A percentile compares a stretch with the other conserved stretches of the same genome.
Evolutionary conservation across 2,329 filamentous ascomycete species (phyloP).

Genomic region (Pseudohalonectria lignicola): DNA sequence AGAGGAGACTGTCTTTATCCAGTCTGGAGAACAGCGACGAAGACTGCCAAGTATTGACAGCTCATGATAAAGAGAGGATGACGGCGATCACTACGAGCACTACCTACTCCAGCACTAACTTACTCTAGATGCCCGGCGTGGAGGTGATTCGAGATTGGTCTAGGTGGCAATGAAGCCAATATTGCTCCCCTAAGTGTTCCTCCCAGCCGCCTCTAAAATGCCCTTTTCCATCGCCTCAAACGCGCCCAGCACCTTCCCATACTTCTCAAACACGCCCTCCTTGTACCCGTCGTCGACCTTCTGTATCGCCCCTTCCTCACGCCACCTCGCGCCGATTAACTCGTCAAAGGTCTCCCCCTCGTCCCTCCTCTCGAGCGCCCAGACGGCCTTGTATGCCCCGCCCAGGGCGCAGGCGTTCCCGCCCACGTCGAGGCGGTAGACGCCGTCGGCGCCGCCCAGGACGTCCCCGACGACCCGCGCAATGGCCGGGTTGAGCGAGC

Average conservation of each 20-base stretch:
- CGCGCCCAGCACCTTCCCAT: conserved; percentile 64
- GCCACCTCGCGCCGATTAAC: conserved; percentile 74
- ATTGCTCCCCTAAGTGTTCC: too few relatives aligned
- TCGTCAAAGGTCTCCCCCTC: conserved; percentile 74
- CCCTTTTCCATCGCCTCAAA: conserved; percentile 66
- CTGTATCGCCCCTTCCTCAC: conserved; percentile 71
- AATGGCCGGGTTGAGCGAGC: conserved; percentile 81
- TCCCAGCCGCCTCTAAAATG: conserved; percentile 52
- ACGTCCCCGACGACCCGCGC: conserved; percentile 77
- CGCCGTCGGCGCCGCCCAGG: conserved; percentile 77
- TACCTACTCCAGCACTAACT: too few relatives aligned
- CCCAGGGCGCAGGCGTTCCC: conserved; percentile 92
- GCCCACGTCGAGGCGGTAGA: conserved; percentile 88
- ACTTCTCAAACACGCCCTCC: conserved; percentile 61
- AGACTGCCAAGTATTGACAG: too few relatives aligned
- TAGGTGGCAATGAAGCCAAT: too few relatives aligned
- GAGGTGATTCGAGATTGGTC: too few relatives aligned
- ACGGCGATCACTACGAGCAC: too few relatives aligned
- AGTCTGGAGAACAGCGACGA: too few relatives aligned
- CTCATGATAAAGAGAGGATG: too few relatives aligned
- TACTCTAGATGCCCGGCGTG: too few relatives aligned
- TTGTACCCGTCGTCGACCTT: conserved; percentile 76
- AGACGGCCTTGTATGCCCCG: conserved; percentile 91
- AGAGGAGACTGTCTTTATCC: too few relatives aligned
- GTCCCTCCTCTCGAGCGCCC: conserved; percentile 64